These are phyloP conservation scores for Kernera saxatilis DNA, from an alignment of 345 rosid species.

Conservation along the genomic window DNA sequence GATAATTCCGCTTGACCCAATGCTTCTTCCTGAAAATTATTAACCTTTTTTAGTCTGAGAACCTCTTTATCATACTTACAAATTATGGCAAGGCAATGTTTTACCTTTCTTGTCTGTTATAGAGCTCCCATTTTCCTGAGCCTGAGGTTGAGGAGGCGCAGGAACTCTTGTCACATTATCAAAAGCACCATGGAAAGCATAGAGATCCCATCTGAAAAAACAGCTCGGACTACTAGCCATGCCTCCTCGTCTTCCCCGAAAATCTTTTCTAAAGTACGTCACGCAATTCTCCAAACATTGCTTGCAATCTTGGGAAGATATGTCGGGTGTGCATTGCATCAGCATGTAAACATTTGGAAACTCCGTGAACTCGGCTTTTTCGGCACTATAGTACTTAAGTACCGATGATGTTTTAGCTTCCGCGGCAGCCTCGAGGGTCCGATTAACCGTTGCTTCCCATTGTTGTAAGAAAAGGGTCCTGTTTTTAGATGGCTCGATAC, in stretches of 20 bases:
- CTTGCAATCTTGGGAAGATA: background rate
- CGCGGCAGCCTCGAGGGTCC: background rate
- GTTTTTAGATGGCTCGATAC: background rate
- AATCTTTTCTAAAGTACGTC: background rate
- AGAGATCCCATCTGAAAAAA: constrained; percentile 7
- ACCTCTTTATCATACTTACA: background rate
- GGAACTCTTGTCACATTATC: background rate
- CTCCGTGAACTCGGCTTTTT: background rate
- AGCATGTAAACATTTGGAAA: background rate
- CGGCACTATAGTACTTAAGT: background rate
- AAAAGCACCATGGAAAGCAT: constrained; percentile 10
- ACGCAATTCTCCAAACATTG: background rate
- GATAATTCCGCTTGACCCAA: background rate
- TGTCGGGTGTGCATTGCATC: constrained; percentile 13
- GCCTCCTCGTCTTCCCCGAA: background rate
- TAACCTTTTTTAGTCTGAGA: background rate
- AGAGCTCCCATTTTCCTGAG: background rate
- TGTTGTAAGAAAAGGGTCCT: background rate
- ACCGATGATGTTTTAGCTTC: background rate
- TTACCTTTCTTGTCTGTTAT: background rate
- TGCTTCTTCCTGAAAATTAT: background rate
- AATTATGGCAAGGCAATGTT: background rate
- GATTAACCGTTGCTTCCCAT: background rate
- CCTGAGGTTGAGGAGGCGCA: background rate
- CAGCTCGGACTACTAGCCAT: background rate